A percentile compares a stretch with the other conserved stretches of the same genome.
These are phyloP conservation scores for Leptographium procerum DNA, from an alignment of 2,329 filamentous ascomycete genomes.

Conservation along the genomic window DNA sequence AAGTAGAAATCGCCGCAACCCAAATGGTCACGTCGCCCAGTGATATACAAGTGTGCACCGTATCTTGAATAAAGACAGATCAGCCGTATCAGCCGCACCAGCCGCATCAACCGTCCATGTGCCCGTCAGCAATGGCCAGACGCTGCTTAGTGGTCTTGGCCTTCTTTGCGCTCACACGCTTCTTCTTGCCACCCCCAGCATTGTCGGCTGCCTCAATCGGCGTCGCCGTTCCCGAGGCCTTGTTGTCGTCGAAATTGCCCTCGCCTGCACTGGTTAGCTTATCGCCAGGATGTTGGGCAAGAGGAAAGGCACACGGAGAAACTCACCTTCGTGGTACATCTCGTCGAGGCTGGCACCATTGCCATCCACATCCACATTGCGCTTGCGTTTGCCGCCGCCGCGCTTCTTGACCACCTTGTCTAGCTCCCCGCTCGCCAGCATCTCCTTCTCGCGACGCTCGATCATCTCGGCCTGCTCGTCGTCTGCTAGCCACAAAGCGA, in stretches of 20 bases:
- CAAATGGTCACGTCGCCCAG: background rate
- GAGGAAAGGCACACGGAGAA: background rate
- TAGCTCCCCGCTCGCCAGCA: conserved; percentile 59
- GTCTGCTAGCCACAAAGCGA: conserved; percentile 97
- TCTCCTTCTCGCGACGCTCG: conserved; percentile 81
- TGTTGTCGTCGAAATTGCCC: conserved; percentile 83
- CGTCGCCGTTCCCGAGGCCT: conserved; percentile 76
- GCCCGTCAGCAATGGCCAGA: conserved; percentile 55
- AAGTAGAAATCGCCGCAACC: background rate
- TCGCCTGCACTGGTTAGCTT: conserved; percentile 56
- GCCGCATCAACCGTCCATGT: conserved; percentile 26
- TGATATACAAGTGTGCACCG: background rate
- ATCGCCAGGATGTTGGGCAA: background rate
- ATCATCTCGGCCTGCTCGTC: conserved; percentile 93
- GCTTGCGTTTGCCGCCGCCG: conserved; percentile 42
- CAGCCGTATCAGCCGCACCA: no score
- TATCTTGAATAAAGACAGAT: background rate
- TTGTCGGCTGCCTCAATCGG: conserved; percentile 40
- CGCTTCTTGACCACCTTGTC: conserved; percentile 53
- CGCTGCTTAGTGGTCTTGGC: conserved; percentile 60
- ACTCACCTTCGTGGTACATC: conserved; percentile 97
- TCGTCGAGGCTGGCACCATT: conserved; percentile 67
- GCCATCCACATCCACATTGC: conserved; percentile 24
- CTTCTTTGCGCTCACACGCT: conserved; percentile 41
- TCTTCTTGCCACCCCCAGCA: conserved; percentile 45